These are phyloP conservation scores for Antrodiella citrinella DNA, from an alignment of 768 basidiomycete genomes.

Conservation along the genomic window DNA sequence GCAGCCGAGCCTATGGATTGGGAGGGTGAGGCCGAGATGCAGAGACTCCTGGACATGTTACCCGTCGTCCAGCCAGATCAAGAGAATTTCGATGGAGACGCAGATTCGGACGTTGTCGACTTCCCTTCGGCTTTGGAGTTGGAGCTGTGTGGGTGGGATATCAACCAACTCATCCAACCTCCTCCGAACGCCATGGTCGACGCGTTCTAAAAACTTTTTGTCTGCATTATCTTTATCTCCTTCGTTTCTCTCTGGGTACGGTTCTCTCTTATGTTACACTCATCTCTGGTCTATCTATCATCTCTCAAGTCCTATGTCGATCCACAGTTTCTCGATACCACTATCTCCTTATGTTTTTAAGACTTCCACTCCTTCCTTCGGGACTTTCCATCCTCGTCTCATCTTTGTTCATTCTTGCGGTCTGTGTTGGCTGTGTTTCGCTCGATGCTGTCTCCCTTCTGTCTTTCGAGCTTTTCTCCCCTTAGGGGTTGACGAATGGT, in stretches of 20 bases:
- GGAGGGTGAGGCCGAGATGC: slow-evolving; percentile 48
- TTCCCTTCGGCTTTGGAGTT: slow-evolving; percentile 24
- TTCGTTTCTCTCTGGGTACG: slow-evolving; percentile 6
- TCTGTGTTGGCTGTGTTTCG: slow-evolving; percentile 6
- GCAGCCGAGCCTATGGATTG: slow-evolving; percentile 18
- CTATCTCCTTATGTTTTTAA: slow-evolving; percentile 11
- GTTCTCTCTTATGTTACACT: slow-evolving; percentile 13
- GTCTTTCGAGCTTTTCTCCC: slow-evolving; percentile 30
- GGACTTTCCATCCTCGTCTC: slow-evolving; percentile 4
- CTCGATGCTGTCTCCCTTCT: slow-evolving; percentile 26
- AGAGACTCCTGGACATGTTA: slow-evolving; percentile 50
- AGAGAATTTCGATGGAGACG: neutral
- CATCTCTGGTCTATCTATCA: slow-evolving; percentile 9
- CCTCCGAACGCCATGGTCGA: slow-evolving; percentile 2
- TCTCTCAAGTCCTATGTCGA: slow-evolving; percentile 7
- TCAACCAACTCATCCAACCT: slow-evolving; percentile 3
- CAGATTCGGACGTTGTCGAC: slow-evolving; percentile 7
- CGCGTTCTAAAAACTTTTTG: slow-evolving; percentile 12
- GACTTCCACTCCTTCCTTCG: slow-evolving; percentile 12
- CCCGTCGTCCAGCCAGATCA: slow-evolving; percentile 24
- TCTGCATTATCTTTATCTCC: slow-evolving; percentile 6
- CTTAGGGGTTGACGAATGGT: slow-evolving; percentile 39
- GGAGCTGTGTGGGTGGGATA: slow-evolving; percentile 21
- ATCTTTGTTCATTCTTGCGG: slow-evolving; percentile 6
- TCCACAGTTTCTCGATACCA: slow-evolving; percentile 1